Percentiles rank a stretch among this genome's conserved stretches.
Evolutionary conservation across 805 yeast species (phyloP).

Genomic region (Pichia deserticola): DNA sequence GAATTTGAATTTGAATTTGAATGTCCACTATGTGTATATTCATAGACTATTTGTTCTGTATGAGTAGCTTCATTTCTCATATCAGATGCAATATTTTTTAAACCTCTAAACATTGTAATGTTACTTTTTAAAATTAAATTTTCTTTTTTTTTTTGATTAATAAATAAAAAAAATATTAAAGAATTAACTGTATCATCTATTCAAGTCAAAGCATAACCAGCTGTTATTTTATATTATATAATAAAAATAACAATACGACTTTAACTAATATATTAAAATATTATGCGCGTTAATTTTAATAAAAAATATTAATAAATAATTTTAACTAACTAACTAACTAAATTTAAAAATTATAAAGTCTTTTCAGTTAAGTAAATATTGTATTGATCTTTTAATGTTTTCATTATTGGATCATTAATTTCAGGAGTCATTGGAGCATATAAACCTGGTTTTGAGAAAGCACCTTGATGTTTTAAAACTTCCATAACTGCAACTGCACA

Average conservation of each 20-base stretch:
- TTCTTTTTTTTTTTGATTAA: too few species aligned
- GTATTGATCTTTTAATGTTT: slow-evolving; percentile 83
- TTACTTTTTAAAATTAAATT: too few species aligned
- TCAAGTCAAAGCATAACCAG: too few species aligned
- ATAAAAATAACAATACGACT: too few species aligned
- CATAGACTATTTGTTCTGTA: not conserved
- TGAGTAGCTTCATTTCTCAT: slow-evolving; percentile 1
- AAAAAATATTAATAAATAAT: too few species aligned
- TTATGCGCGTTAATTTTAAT: too few species aligned
- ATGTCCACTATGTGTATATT: too few species aligned
- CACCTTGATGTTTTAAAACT: slow-evolving; percentile 63
- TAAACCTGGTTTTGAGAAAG: slow-evolving; percentile 69
- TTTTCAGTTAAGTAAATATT: slow-evolving; percentile 86
- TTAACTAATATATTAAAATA: too few species aligned
- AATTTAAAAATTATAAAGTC: slow-evolving; percentile 37
- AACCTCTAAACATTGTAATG: slow-evolving; percentile 16
- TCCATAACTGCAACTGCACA: slow-evolving; percentile 92
- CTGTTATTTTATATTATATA: too few species aligned
- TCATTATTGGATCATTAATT: slow-evolving; percentile 84
- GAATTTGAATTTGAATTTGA: too few species aligned
- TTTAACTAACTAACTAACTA: too few species aligned
- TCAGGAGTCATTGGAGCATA: slow-evolving; percentile 90
- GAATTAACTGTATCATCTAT: too few species aligned
- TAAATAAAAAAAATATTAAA: not conserved
- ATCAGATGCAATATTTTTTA: slow-evolving; percentile 18